A percentile compares a stretch with the other conserved stretches of the same genome.
Conservation (phyloP, 2,329 filamentous ascomycete genomes). For the Cercospora sp. region DNA sequence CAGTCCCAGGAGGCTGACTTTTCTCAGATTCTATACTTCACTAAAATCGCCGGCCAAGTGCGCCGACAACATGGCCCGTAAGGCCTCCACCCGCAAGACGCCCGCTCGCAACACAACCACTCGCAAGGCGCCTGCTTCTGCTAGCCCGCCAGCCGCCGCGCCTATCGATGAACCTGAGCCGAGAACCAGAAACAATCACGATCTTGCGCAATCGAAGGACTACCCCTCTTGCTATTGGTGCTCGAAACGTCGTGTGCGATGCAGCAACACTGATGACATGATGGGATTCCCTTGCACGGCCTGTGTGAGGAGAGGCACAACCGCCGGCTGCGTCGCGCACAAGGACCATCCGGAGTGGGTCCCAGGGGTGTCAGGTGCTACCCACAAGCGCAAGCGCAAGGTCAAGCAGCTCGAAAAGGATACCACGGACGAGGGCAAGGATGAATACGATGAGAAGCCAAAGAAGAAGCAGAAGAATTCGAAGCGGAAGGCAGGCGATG, state of each 20-base stretch:
- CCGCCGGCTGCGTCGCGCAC: neutral
- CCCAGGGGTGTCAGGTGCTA: neutral
- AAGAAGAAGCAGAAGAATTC: neutral
- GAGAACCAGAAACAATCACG: neutral
- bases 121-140: neutral
- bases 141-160: neutral
- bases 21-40: neutral
- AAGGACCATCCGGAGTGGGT: neutral
- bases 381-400: neutral
- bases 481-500: neutral
- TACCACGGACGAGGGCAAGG: neutral
- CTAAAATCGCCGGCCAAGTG: neutral
- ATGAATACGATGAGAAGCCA: neutral
- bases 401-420: neutral
- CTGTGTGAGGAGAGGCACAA: neutral
- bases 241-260: neutral
- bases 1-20: neutral
- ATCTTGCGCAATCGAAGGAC: neutral
- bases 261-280: neutral
- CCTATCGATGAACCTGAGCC: neutral
- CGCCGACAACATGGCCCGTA: neutral
- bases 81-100: neutral
- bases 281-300: neutral
- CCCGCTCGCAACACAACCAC: neutral
- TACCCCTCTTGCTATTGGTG: neutral